phyloP scores from a whole-genome alignment of 2,329 filamentous ascomycete genomes.

The Sclerotinia trifoliorum region DNA sequence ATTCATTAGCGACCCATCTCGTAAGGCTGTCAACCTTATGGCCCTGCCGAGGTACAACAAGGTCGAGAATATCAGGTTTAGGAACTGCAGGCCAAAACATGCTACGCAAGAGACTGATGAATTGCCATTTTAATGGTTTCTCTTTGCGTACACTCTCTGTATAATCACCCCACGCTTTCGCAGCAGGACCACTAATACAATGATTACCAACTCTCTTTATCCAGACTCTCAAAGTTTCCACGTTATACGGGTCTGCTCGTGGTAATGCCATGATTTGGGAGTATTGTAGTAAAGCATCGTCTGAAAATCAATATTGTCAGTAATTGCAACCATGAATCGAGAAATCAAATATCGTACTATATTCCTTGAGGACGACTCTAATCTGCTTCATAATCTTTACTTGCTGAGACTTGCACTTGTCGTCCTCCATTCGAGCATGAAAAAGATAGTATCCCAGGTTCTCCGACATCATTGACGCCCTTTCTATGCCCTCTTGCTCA shows the following conservation, averaged over 20 bases:
- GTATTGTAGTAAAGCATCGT: constrained; percentile 27
- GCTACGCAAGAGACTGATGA: constrained; percentile 19
- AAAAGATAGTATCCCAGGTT: neutral
- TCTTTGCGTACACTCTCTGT: neutral
- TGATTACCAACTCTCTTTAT: neutral
- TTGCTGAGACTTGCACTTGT: constrained; percentile 20
- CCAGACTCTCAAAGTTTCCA: constrained; percentile 15
- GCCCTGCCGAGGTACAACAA: constrained; percentile 24
- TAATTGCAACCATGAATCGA: neutral
- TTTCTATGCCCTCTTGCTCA: neutral
- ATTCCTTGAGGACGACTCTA: constrained; percentile 26
- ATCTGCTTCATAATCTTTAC: constrained; percentile 24
- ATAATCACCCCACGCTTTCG: constrained; percentile 19
- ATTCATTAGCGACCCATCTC: constrained; percentile 27
- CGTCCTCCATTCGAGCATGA: neutral
- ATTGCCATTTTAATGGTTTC: constrained; percentile 10
- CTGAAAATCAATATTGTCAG: constrained; percentile 9
- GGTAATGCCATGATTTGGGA: constrained; percentile 23
- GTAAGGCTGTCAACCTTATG: constrained; percentile 26
- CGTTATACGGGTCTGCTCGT: constrained; percentile 25
- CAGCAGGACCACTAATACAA: constrained; percentile 19
- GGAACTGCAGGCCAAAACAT: neutral
- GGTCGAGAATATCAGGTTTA: constrained; percentile 18
- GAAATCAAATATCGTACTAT: constrained; percentile 22
- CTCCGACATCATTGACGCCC: neutral